phyloP scores from a whole-genome alignment of 768 basidiomycete species.

The Hypholoma fasciculare region DNA sequence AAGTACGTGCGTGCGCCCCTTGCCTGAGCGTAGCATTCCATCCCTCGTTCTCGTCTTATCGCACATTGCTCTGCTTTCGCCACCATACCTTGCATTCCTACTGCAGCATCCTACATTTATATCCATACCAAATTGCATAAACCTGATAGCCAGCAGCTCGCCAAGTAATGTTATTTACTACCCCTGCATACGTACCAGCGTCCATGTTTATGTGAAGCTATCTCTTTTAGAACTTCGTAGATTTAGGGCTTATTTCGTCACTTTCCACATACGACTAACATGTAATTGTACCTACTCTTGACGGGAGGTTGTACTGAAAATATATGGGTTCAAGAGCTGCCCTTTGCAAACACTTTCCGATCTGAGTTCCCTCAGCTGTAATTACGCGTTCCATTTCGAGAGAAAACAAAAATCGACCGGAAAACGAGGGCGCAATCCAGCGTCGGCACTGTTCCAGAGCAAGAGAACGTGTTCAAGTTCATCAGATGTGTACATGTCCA shows the following conservation, averaged over 20 bases:
- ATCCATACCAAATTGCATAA: neutral
- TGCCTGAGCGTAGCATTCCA: constrained; percentile 25
- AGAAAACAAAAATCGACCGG: no score
- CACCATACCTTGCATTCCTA: neutral
- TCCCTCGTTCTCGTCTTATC: constrained; percentile 1
- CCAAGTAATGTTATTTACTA: neutral
- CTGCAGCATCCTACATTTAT: neutral
- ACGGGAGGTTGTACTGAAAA: no score
- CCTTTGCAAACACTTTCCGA: no score
- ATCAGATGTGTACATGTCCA: neutral
- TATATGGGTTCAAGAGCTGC: no score
- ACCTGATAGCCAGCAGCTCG: neutral
- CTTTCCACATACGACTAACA: constrained; percentile 1
- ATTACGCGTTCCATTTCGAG: neutral
- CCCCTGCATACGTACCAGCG: neutral
- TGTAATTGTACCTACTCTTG: constrained; percentile 2
- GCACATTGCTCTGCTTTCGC: neutral
- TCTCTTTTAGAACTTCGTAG: neutral
- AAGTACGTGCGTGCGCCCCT: constrained; percentile 67
- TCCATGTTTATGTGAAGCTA: neutral
- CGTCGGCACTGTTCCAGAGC: neutral
- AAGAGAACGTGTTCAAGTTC: neutral
- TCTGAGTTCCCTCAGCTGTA: no score
- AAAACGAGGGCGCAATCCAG: neutral
- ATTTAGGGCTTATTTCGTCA: neutral